Evolutionary conservation across 495 filamentous ascomycete genomes (phyloP), one percentile per base, ranked within the genome.

Genomic region (Xylaria nigripes): DNA sequence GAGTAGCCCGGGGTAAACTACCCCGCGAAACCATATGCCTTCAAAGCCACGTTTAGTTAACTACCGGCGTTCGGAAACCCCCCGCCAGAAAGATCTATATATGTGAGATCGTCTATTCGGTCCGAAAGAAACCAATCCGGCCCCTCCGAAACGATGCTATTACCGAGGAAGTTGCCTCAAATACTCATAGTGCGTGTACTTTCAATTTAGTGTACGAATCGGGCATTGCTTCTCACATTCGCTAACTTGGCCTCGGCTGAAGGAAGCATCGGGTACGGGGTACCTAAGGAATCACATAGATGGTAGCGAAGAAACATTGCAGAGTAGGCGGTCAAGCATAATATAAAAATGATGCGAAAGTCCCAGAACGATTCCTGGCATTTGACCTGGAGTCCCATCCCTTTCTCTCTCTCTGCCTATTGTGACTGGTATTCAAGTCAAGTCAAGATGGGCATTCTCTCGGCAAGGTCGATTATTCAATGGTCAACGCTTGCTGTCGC

Each of bases 101-200:
- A n/a, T n/a, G n/a, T n/a, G n/a, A n/a, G 48, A 44, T 27, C 44
- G 38, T 27, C 45, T 36, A 54, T 54, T 54, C 51, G 51, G 51
- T 54, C 51, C 51, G 51, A 54, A 32, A 36, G n/a, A 40, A 23
- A 29, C 22, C 51, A 27, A 25, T 24, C 23, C 29, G 18, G 21
- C 22, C 13, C 25, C 0, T 38, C 29, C 13, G 44, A 19, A 6
- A 40, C 30, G 22, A 30, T 24, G 34, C 36, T 40, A 29, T 41
- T 4, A 10, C 42, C n/a, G n/a, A 2, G 6, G 15, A 16, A 44
- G 15, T 9, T 15, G n/a, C 38, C 25, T 29, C 32, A 24, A n/a
- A n/a, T n/a, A n/a, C n/a, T n/a, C n/a, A n/a, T n/a, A n/a, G n/a
- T n/a, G n/a, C n/a, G n/a, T n/a, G n/a, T n/a, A n/a, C n/a, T n/a